Evolutionary conservation across 805 yeast genomes (phyloP).

Genomic region (Lachancea kluyveri): DNA sequence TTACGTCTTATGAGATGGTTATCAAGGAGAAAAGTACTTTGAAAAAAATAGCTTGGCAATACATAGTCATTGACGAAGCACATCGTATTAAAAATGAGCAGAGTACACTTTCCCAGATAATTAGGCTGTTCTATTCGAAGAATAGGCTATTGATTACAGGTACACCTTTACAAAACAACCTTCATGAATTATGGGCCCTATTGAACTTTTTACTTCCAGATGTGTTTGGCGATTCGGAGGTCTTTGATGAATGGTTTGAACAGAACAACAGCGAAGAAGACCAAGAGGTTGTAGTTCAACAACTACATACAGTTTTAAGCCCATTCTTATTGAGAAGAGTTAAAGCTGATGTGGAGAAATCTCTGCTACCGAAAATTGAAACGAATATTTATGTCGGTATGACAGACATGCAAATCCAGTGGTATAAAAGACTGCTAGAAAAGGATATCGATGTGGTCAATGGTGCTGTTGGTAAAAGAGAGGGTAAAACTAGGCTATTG

Average conservation of each 20-base stretch:
- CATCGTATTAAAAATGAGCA: constrained; percentile 95
- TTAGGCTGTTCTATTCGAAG: constrained; percentile 78
- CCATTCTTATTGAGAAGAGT: constrained; percentile 88
- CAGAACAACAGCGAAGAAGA: constrained; percentile 40
- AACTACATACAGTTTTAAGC: constrained; percentile 77
- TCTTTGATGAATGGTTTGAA: constrained; percentile 87
- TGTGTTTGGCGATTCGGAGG: constrained; percentile 85
- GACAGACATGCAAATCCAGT: constrained; percentile 90
- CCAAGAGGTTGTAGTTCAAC: constrained; percentile 81
- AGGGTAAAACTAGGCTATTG: constrained; percentile 82
- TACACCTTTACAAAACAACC: constrained; percentile 89
- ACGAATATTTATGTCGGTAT: constrained; percentile 85
- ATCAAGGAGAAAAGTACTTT: constrained; percentile 78
- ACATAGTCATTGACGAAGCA: constrained; percentile 91
- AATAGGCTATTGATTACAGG: constrained; percentile 88
- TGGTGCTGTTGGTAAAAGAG: constrained; percentile 91
- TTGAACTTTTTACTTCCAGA: constrained; percentile 88
- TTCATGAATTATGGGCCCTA: constrained; percentile 95
- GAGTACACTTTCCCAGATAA: constrained; percentile 85
- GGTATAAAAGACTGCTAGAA: constrained; percentile 86
- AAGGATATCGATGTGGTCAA: constrained; percentile 95
- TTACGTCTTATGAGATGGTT: constrained; percentile 91
- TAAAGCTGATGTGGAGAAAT: constrained; percentile 88
- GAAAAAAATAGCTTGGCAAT: constrained; percentile 86
- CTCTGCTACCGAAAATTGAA: constrained; percentile 86